Conservation (phyloP, 176 grass and related monocot genomes). For the Musa schizocarpa region DNA sequence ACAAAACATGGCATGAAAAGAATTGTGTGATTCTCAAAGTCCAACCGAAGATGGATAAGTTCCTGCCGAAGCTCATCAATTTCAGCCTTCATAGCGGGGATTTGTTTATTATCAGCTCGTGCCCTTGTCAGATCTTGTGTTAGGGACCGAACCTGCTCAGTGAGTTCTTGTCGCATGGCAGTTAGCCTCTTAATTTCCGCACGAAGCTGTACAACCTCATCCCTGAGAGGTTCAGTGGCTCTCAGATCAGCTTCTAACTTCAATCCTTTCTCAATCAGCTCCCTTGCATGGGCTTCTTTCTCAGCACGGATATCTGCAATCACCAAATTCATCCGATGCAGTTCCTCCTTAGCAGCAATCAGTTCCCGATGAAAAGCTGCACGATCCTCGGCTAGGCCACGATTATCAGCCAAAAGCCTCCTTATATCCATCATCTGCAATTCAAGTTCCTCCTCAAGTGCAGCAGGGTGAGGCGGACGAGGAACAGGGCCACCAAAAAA, state of each 20-base stretch:
- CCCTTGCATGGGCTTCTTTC: slow-evolving; percentile 43
- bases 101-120: slow-evolving; percentile 39
- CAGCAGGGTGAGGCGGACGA: slow-evolving; percentile 28
- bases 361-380: slow-evolving; percentile 33
- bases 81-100: slow-evolving; percentile 42
- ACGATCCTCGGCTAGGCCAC: slow-evolving; percentile 42
- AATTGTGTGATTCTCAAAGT: slow-evolving; percentile 4
- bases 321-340: slow-evolving; percentile 37
- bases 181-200: slow-evolving; percentile 44
- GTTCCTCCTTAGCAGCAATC: slow-evolving; percentile 41
- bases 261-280: slow-evolving; percentile 53
- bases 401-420: slow-evolving; percentile 48
- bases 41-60: slow-evolving; percentile 41
- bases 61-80: slow-evolving; percentile 43
- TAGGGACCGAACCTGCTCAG: slow-evolving; percentile 38
- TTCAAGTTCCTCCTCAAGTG: slow-evolving; percentile 44
- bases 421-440: slow-evolving; percentile 33
- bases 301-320: slow-evolving; percentile 40
- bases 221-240: slow-evolving; percentile 39
- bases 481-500: slow-evolving; percentile 23
- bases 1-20: slow-evolving; percentile 10
- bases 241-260: slow-evolving; percentile 67
- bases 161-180: slow-evolving; percentile 45
- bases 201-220: slow-evolving; percentile 45
- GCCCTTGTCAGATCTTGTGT: slow-evolving; percentile 40